Percentiles rank a stretch among this genome's conserved stretches.
phyloP scores from a whole-genome alignment of 176 grass and related monocot genomes.

The Pharus latifolius region DNA sequence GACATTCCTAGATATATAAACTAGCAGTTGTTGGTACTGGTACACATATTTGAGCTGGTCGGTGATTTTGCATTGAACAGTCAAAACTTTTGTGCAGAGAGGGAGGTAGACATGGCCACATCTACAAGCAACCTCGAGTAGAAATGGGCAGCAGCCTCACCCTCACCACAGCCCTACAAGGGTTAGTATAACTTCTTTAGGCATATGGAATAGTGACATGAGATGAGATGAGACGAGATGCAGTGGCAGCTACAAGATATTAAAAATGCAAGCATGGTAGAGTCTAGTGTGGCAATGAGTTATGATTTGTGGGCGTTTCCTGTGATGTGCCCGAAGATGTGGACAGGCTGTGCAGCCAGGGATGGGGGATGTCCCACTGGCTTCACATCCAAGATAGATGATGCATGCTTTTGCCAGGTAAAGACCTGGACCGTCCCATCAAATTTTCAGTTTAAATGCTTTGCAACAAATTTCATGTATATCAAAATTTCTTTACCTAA shows the following conservation, averaged over 20 bases:
- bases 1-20: no score
- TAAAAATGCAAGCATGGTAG: not conserved
- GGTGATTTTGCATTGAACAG: not conserved
- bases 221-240: no score
- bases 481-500: no score
- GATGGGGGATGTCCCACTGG: constrained; percentile 3
- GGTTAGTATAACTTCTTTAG: not conserved
- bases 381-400: not conserved
- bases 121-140: constrained; percentile 27
- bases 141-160: constrained; percentile 17
- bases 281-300: not conserved
- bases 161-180: not conserved
- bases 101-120: not conserved
- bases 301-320: not conserved
- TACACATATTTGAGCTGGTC: no score
- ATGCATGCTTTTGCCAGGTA: no score
- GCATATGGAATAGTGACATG: constrained; percentile 8
- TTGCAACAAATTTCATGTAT: no score
- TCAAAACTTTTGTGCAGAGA: not conserved
- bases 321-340: constrained; percentile 13
- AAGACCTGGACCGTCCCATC: no score
- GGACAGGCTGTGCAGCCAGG: constrained; percentile 7
- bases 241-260: not conserved
- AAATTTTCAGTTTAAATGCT: no score
- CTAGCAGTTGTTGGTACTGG: no score